Conservation (phyloP, 495 filamentous ascomycete genomes). For the Daldinia bambusicola region DNA sequence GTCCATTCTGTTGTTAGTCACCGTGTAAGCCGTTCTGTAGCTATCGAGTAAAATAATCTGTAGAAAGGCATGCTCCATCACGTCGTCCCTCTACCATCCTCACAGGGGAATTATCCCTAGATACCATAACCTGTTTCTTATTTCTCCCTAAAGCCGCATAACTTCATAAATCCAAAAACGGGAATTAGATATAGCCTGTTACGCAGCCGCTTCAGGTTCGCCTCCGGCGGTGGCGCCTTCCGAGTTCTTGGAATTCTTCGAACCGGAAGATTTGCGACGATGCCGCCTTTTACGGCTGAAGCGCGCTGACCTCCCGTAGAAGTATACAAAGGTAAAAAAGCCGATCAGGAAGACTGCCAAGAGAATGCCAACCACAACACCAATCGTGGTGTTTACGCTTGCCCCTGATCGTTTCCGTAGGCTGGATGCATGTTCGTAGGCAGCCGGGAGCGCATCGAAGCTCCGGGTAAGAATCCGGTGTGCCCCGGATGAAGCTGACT, state of each 20-base stretch:
- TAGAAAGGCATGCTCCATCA: neutral
- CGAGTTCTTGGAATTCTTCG: constrained; percentile 41
- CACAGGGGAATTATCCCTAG: neutral
- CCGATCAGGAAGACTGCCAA: constrained; percentile 48
- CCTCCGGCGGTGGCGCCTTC: constrained; percentile 16
- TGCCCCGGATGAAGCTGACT: constrained; percentile 12
- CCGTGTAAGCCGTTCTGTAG: constrained; percentile 38
- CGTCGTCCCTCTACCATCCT: neutral
- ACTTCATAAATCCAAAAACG: constrained; percentile 9
- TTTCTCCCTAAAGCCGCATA: neutral
- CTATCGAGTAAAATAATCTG: constrained; percentile 14
- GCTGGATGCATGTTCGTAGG: constrained; percentile 16
- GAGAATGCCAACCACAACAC: constrained; percentile 50
- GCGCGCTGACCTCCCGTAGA: constrained; percentile 48
- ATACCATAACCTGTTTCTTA: neutral
- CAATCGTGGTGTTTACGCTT: constrained; percentile 49
- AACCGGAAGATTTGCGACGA: constrained; percentile 41
- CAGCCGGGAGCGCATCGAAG: constrained; percentile 11
- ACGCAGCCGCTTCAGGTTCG: constrained; percentile 40
- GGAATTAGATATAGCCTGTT: neutral
- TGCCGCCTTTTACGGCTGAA: constrained; percentile 33
- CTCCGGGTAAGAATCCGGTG: constrained; percentile 18
- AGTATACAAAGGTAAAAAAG: constrained; percentile 44
- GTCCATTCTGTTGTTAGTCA: constrained; percentile 24
- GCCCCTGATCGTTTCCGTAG: constrained; percentile 26